phyloP scores from a whole-genome alignment of 345 rosid genomes.

The Salix koriyanagi region DNA sequence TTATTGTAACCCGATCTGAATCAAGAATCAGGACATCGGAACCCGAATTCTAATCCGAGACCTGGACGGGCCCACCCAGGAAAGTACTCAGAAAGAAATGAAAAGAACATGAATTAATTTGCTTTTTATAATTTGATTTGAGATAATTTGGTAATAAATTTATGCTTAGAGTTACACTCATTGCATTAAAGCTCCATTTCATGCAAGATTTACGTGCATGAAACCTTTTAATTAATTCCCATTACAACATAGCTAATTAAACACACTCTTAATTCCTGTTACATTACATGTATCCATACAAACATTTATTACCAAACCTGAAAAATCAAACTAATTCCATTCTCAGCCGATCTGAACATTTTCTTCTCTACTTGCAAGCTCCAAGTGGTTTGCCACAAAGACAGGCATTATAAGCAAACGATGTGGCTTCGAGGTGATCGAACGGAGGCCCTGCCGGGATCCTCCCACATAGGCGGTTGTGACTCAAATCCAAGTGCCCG shows the following conservation, averaged over 20 bases:
- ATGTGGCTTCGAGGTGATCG: conserved; percentile 76
- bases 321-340: not conserved
- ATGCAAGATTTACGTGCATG: conserved; percentile 14
- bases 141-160: not conserved
- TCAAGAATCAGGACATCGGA: too few relatives aligned
- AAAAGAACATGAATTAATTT: not conserved
- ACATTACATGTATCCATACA: not conserved
- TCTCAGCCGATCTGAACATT: not conserved
- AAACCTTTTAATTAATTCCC: not conserved
- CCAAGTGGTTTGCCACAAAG: conserved; percentile 77
- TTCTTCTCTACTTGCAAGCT: conserved; percentile 33
- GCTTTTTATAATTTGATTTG: not conserved
- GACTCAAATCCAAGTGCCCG: conserved; percentile 86
- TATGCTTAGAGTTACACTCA: not conserved
- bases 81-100: not conserved
- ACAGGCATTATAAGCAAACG: conserved; percentile 64
- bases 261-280: not conserved
- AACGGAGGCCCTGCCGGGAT: conserved; percentile 78
- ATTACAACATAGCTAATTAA: not conserved
- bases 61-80: not conserved
- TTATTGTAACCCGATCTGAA: too few relatives aligned
- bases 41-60: too few relatives aligned
- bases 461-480: conserved; percentile 75
- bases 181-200: not conserved
- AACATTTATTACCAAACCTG: not conserved